phyloP scores from a whole-genome alignment of 768 basidiomycete species.

The Leucogyrophana mollusca region DNA sequence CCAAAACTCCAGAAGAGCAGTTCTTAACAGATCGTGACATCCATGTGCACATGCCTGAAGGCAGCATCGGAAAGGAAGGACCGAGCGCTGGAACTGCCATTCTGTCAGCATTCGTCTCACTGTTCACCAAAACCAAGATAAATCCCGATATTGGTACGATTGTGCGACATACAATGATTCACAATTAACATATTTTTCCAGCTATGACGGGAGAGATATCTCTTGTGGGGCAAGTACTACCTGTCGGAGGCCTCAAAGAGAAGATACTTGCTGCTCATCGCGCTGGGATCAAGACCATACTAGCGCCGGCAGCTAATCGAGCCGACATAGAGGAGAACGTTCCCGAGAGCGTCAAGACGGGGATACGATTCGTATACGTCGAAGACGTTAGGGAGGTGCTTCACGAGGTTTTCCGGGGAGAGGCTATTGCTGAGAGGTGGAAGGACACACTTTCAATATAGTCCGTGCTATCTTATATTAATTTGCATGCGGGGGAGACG shows the following conservation, averaged over 20 bases:
- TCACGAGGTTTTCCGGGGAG: constrained; percentile 77
- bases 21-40: constrained; percentile 85
- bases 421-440: constrained; percentile 60
- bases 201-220: constrained; percentile 99
- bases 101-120: constrained; percentile 83
- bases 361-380: constrained; percentile 93
- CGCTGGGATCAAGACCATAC: constrained; percentile 90
- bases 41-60: constrained; percentile 97
- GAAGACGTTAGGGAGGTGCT: constrained; percentile 91
- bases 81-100: constrained; percentile 97
- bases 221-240: constrained; percentile 91
- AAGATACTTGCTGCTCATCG: constrained; percentile 97
- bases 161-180: neutral
- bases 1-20: constrained; percentile 64
- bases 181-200: constrained; percentile 23
- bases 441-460: constrained; percentile 52
- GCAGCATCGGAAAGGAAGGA: constrained; percentile 91
- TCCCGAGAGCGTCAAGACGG: constrained; percentile 91
- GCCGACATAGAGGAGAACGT: constrained; percentile 98
- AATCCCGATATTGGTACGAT: constrained; percentile 82
- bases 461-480: constrained; percentile 7
- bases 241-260: constrained; percentile 94
- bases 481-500: neutral
- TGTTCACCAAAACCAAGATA: constrained; percentile 85
- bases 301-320: constrained; percentile 84